Evolutionary conservation across 2,329 filamentous ascomycete species (phyloP).

Genomic region (Leptographium galeiforme): DNA sequence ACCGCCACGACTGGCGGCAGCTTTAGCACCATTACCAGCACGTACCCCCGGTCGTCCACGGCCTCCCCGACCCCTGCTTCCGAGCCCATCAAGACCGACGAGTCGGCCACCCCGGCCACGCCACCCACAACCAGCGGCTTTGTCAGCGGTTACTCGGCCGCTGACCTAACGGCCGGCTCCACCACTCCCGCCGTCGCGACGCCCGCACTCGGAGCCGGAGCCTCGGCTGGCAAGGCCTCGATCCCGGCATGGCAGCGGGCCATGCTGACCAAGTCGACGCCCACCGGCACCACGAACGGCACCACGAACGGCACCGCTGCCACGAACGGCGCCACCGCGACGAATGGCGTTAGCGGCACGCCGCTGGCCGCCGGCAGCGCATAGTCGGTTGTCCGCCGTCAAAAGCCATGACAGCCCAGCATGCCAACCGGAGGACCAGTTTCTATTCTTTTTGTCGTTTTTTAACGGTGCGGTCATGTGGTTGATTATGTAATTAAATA

Average conservation of each 20-base stretch:
- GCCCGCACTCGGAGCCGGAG: conserved; percentile 12
- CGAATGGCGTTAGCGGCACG: not conserved
- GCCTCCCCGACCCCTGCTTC: conserved; percentile 12
- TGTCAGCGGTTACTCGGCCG: conserved; percentile 3
- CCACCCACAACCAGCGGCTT: conserved; percentile 3
- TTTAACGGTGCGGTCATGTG: not conserved
- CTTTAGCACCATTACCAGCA: conserved; percentile 5
- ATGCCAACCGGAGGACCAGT: no score
- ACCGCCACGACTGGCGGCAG: conserved; percentile 4
- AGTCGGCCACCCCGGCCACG: not conserved
- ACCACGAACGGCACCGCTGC: not conserved
- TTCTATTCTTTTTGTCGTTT: not conserved
- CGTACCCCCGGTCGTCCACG: conserved; percentile 4
- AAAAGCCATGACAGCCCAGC: not conserved
- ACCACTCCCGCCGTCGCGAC: conserved; percentile 1
- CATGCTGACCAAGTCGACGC: conserved; percentile 43
- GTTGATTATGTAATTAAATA: not conserved
- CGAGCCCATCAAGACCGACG: conserved; percentile 3
- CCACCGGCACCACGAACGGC: conserved; percentile 23
- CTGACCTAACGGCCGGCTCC: conserved; percentile 11
- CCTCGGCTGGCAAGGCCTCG: conserved; percentile 43
- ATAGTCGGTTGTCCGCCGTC: not conserved
- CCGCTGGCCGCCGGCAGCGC: conserved; percentile 3
- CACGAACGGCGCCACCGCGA: no score
- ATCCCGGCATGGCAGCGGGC: conserved; percentile 75